Base-by-base conservation (phyloP, 768 basidiomycete genomes). In the Mycena rebaudengoi region DNA sequence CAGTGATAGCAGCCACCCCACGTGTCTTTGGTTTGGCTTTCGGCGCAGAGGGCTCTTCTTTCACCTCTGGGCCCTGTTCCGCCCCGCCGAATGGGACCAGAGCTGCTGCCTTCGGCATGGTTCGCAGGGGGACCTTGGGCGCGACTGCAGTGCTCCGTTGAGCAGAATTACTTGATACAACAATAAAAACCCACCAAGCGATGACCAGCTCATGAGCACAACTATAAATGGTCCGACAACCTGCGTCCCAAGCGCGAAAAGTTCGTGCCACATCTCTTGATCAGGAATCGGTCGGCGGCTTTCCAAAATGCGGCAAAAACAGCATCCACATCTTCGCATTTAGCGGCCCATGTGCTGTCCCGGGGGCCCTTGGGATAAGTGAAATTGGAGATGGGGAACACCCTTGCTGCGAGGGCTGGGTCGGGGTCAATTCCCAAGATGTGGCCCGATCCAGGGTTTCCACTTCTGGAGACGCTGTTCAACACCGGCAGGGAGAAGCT, bases 361-460 rank as follows among this genome's bases (percentile, higher is more conserved):
- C 55, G 46, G 18, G 54, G 62, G 18, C 62, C 54, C n/a, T 63
- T 63, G 1, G 62, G 62, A n/a, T 63, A 63, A 11, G 23, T 44
- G 21, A 63, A 57, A 0, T 21, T 14, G 5, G 54, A 33, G 7
- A 48, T 14, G 4, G 51, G 60, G 35, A 56, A 63, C 5, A 49
- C 61, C 16, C 44, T 44, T 1, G 21, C 23, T 1, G 48, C 40
- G 1, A 49, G 41, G 2, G 23, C n/a, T 3, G 45, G 7, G 1
- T 41, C 29, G 8, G 45, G 25, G 14, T 37, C 28, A 4, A 23
- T 39, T 6, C 14, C 30, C 5, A 11, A 3, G 18, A 30, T 30
- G 18, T 1, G 45, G 18, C 1, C 1, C 28, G 18, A 64, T 8
- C 0, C 50, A 11, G 2, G 62, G 33, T 10, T 10, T 4, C 55